Percentiles rank a stretch among this genome's conserved stretches.
These are phyloP conservation scores for Botrytis porri DNA, from an alignment of 2,329 filamentous ascomycete species.

Conservation along the genomic window DNA sequence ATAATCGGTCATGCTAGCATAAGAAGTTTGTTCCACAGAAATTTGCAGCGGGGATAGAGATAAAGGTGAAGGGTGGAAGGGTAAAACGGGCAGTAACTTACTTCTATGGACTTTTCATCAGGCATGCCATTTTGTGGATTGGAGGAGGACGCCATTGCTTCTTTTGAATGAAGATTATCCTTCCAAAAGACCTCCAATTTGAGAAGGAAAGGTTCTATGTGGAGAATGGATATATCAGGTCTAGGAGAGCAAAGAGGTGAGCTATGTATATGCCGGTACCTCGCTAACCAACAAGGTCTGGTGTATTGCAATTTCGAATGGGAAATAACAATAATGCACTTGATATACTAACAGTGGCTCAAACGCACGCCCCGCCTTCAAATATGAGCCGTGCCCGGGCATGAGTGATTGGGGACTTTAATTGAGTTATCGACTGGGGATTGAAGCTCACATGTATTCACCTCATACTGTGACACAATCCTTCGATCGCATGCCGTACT, in stretches of 20 bases:
- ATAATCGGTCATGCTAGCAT: neutral
- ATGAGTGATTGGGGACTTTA: neutral
- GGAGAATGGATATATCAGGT: too few relatives aligned
- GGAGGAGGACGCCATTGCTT: neutral
- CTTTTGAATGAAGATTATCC: neutral
- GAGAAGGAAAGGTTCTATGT: too few relatives aligned
- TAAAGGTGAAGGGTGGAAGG: neutral
- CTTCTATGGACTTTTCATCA: neutral
- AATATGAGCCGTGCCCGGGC: neutral
- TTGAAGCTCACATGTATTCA: neutral
- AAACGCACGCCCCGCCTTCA: neutral
- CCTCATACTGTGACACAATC: neutral
- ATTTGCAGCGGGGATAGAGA: neutral
- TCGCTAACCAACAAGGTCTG: neutral
- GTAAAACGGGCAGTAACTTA: neutral
- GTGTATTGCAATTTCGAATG: neutral
- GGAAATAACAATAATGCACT: neutral
- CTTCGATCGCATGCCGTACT: neutral
- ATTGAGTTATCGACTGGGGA: neutral
- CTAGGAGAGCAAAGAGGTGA: neutral
- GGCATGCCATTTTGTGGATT: neutral
- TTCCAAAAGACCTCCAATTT: neutral
- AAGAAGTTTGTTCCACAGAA: neutral
- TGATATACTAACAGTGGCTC: neutral
- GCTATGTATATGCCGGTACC: neutral